Percentiles rank a stretch among this genome's conserved stretches.
Evolutionary conservation across 2,329 filamentous ascomycete genomes (phyloP).

Genomic region (Phyllosticta citrichinensis): DNA sequence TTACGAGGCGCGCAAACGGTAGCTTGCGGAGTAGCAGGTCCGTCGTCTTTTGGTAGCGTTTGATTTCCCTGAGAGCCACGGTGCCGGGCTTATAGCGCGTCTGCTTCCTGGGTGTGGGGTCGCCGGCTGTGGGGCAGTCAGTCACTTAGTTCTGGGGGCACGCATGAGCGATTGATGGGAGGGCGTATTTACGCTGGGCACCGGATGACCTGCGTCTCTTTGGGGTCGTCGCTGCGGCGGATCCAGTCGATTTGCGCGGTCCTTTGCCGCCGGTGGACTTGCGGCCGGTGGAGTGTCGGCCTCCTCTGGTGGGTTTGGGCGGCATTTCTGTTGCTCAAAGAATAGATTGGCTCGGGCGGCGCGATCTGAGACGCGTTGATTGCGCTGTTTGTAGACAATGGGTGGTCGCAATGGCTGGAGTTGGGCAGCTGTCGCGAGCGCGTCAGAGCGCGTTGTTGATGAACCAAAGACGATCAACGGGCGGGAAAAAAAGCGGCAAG

Average conservation of each 20-base stretch:
- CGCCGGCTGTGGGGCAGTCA: slow-evolving; percentile 17
- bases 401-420: not conserved
- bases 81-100: slow-evolving; percentile 51
- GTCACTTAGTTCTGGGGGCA: not conserved
- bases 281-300: not conserved
- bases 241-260: not conserved
- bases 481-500: not conserved
- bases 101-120: slow-evolving; percentile 21
- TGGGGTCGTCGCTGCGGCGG: not conserved
- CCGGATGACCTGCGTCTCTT: not conserved
- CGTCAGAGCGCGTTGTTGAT: not conserved
- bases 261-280: not conserved
- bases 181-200: not conserved
- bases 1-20: slow-evolving; percentile 85
- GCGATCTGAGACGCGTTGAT: not conserved
- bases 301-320: not conserved
- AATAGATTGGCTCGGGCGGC: not conserved
- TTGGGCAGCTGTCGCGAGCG: not conserved
- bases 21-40: slow-evolving; percentile 95
- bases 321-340: not conserved
- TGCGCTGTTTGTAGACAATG: not conserved
- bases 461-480: not conserved
- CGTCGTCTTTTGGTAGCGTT: slow-evolving; percentile 95
- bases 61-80: slow-evolving; percentile 95
- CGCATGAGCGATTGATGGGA: not conserved